Percentiles rank a stretch among this genome's conserved stretches.
Evolutionary conservation across 2,329 filamentous ascomycete genomes (phyloP).

Genomic region (Dactylellina haptotyla): DNA sequence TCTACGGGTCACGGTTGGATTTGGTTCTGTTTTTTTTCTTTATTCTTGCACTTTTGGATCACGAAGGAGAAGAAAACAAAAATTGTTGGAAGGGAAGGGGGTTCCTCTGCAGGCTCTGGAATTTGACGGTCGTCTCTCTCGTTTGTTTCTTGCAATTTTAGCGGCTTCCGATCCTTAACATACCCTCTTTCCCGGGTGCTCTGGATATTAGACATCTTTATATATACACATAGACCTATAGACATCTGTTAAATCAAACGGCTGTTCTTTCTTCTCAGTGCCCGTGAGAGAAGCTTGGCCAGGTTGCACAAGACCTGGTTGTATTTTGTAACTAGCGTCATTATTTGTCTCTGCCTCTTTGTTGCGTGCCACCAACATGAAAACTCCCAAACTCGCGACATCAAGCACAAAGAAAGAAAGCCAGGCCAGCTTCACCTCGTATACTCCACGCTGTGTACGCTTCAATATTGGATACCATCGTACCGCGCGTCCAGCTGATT

Average conservation of each 20-base stretch:
- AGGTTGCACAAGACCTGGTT: neutral
- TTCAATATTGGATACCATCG: neutral
- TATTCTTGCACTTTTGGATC: neutral
- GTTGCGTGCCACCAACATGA: neutral
- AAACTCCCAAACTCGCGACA: neutral
- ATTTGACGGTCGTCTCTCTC: constrained; percentile 10
- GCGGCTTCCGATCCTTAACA: constrained; percentile 27
- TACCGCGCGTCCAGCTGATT: neutral
- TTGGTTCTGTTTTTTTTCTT: no score
- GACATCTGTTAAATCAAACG: constrained; percentile 8
- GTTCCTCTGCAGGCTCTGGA: neutral
- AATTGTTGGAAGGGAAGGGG: neutral
- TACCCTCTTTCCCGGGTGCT: constrained; percentile 2
- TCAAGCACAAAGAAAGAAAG: neutral
- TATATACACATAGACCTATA: constrained; percentile 35
- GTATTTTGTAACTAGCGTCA: neutral
- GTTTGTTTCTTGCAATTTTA: constrained; percentile 47
- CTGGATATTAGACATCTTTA: constrained; percentile 14
- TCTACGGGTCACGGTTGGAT: neutral
- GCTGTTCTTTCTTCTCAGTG: neutral
- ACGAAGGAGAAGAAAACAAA: neutral
- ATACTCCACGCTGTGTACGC: no score
- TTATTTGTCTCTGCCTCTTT: constrained; percentile 11
- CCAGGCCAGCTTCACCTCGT: no score
- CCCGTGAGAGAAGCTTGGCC: neutral